A percentile compares a stretch with the other conserved stretches of the same genome.
Conservation (phyloP, 2,329 filamentous ascomycete genomes). For the Bipolaris cookei region DNA sequence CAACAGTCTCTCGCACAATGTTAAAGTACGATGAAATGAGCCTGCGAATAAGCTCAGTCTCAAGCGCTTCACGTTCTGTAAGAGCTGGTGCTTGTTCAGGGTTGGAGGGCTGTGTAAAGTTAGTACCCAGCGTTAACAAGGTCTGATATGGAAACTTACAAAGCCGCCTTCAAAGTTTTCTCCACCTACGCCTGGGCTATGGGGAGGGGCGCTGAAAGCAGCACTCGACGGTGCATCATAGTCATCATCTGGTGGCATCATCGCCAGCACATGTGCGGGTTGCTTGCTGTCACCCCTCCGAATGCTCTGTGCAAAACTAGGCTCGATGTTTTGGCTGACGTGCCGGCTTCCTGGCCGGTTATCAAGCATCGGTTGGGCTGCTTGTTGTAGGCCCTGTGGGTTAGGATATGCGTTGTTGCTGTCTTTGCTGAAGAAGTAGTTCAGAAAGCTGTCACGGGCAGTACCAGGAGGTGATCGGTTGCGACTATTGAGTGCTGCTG, state of each 20-base stretch:
- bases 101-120: conserved; percentile 44
- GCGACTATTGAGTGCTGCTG: conserved; percentile 69
- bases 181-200: conserved; percentile 10
- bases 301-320: conserved; percentile 83
- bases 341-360: conserved; percentile 64
- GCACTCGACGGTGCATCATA: conserved; percentile 47
- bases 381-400: conserved; percentile 43
- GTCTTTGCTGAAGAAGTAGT: conserved; percentile 99
- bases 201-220: conserved; percentile 24
- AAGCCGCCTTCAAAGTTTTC: conserved; percentile 59
- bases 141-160: conserved; percentile 57
- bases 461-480: conserved; percentile 64
- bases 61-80: conserved; percentile 93
- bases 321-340: conserved; percentile 78
- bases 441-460: conserved; percentile 91
- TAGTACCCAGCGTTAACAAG: conserved; percentile 18
- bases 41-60: conserved; percentile 95
- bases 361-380: conserved; percentile 49
- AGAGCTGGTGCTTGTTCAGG: conserved; percentile 77
- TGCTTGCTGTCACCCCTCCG: conserved; percentile 69
- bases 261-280: conserved; percentile 51
- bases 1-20: conserved; percentile 97
- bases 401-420: conserved; percentile 59
- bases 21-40: conserved; percentile 99
- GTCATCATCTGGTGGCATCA: conserved; percentile 53